Base-by-base conservation (phyloP, 176 grass and related monocot species). In the Rhynchospora breviuscula region DNA sequence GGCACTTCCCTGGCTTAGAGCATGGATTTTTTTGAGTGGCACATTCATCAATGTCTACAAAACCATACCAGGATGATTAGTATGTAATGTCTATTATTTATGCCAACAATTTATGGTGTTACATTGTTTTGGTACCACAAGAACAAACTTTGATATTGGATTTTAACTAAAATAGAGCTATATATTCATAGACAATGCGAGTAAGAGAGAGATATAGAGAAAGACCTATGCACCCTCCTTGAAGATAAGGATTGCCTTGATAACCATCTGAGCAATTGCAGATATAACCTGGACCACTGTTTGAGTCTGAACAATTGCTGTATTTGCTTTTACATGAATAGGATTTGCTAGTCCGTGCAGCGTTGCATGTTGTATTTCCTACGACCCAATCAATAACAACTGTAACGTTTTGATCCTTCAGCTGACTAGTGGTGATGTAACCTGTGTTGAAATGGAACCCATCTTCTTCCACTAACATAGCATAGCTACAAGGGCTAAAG, bases 401-500 rank as follows among this genome's bases (percentile, higher is more conserved):
- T 0, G 89, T n/a, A n/a, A 81, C 21, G n/a, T 0, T 1, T 61
- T 61, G 18, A 1, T 3, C 0, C 0, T 26, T 8, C 4, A 89
- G 60, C 10, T 17, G 57, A 4, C 22, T 15, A 1, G 59, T 49
- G 1, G 22, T 81, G 11, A 23, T 3, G 9, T 87, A 80, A 35
- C 15, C 14, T 15, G 40, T 3, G 0, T 8, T 12, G 18, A 87
- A 87, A 0, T 14, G 8, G 62, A 87, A 90, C 22, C 6, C 14
- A 2, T 15, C 81, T 0, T 1, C 18, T 29, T 87, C 85, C 44
- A 80, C 51, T 0, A 90, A 64, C 3, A 80, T 70, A 0, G 63
- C 88, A 6, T 87, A 90, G 63, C 73, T 84, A 60, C 88, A 90
- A 18, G 1, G 51, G 9, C 63, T 81, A 6, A 35, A 63, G 48